phyloP scores from a whole-genome alignment of 176 grass and related monocot species.

The Carex myosuroides region DNA sequence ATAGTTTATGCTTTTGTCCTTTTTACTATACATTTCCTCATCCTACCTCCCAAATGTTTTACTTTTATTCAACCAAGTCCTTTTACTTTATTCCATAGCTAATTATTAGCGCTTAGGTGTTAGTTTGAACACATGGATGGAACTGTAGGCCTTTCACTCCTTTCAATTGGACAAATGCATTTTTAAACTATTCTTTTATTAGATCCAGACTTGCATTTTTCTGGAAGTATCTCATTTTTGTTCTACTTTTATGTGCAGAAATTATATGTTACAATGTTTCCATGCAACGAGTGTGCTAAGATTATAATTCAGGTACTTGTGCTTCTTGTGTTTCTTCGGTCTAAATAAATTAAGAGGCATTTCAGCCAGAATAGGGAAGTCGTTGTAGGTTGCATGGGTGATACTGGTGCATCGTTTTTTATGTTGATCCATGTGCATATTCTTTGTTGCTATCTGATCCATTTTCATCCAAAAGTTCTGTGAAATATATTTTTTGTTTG shows the following conservation, averaged over 20 bases:
- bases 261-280: constrained; percentile 97
- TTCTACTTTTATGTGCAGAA: constrained; percentile 43
- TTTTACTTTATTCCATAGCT: background rate
- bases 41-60: background rate
- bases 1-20: background rate
- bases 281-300: constrained; percentile 97
- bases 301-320: constrained; percentile 85
- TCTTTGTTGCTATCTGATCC: background rate
- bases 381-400: background rate
- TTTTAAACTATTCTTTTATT: background rate
- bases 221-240: background rate
- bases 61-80: constrained; percentile 15
- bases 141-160: background rate
- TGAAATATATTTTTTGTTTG: background rate
- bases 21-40: background rate
- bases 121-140: background rate
- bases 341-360: background rate
- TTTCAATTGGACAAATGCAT: background rate
- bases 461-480: background rate
- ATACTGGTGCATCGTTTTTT: background rate
- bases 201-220: background rate
- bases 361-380: background rate
- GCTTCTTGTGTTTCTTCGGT: background rate
- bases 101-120: background rate
- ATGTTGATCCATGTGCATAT: background rate